A percentile compares a stretch with the other conserved stretches of the same genome.
Conservation (phyloP, 352 stramenopile genomes). For the Phytophthora idaei region DNA sequence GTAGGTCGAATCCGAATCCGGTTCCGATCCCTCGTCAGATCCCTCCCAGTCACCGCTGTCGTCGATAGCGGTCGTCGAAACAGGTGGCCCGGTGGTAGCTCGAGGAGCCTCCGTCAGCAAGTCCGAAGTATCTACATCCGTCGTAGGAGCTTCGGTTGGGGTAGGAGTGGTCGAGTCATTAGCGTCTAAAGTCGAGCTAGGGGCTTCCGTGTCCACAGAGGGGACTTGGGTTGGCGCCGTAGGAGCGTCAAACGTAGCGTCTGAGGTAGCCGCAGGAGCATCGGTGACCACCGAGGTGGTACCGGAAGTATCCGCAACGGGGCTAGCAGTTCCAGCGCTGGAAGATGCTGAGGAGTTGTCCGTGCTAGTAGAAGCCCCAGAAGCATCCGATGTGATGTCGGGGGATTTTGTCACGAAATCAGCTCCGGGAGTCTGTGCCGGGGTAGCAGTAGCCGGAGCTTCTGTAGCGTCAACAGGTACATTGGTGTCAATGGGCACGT, state of each 20-base stretch:
- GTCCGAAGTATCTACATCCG: constrained; percentile 11
- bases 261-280: not conserved
- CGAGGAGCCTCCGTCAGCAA: constrained; percentile 10
- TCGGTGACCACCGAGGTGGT: not conserved
- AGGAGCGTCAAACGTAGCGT: not conserved
- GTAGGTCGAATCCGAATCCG: constrained; percentile 26
- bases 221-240: too few relatives aligned
- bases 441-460: not conserved
- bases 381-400: constrained; percentile 1
- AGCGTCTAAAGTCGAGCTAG: not conserved
- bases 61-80: constrained; percentile 2
- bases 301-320: too few relatives aligned
- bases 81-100: not conserved
- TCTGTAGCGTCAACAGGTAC: not conserved
- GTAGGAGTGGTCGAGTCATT: not conserved
- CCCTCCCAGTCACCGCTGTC: constrained; percentile 20
- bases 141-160: constrained; percentile 8
- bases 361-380: not conserved
- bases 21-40: constrained; percentile 12
- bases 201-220: not conserved
- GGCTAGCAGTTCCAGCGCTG: not conserved
- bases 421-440: not conserved
- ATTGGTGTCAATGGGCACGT: not conserved
- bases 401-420: not conserved
- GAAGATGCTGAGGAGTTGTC: not conserved